These are phyloP conservation scores for Ophiostoma sp. DNA, from an alignment of 2,329 filamentous ascomycete species.

Conservation along the genomic window DNA sequence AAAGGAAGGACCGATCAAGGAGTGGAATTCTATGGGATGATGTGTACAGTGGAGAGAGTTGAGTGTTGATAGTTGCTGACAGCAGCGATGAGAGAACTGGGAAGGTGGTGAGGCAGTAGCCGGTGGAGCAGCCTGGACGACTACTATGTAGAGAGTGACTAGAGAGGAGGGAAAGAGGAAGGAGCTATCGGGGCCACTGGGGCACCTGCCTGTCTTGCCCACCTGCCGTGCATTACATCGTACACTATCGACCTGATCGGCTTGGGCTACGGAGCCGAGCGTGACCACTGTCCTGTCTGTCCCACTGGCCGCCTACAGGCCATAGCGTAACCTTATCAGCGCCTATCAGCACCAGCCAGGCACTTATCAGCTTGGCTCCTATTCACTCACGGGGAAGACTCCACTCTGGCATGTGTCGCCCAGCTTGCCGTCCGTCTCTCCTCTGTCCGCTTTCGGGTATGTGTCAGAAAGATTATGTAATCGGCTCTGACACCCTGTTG, in stretches of 20 bases:
- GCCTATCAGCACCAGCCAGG: not conserved
- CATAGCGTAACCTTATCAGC: not conserved
- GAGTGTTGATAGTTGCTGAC: conserved; percentile 10
- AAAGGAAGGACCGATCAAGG: not conserved
- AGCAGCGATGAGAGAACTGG: conserved; percentile 5
- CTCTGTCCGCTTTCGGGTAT: not conserved
- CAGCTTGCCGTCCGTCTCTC: not conserved
- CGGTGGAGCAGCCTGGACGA: not conserved
- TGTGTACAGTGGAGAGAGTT: conserved; percentile 5
- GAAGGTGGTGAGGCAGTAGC: conserved; percentile 4
- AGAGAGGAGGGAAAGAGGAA: conserved; percentile 11
- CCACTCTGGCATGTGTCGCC: not conserved
- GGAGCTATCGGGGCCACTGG: not conserved
- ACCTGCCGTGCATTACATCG: conserved; percentile 1
- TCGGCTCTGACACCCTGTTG: not conserved
- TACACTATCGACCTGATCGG: not conserved
- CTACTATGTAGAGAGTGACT: not conserved
- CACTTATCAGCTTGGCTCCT: conserved; percentile 4
- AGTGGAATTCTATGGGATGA: not conserved
- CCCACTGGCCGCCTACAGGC: not conserved
- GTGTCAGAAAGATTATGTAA: not conserved
- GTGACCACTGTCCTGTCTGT: not conserved
- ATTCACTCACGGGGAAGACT: not conserved
- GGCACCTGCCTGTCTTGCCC: conserved; percentile 9
- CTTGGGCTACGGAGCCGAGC: not conserved